A percentile compares a stretch with the other conserved stretches of the same genome.
These are phyloP conservation scores for Tagetes erecta DNA, from an alignment of 129 eudicot species.

Conservation along the genomic window DNA sequence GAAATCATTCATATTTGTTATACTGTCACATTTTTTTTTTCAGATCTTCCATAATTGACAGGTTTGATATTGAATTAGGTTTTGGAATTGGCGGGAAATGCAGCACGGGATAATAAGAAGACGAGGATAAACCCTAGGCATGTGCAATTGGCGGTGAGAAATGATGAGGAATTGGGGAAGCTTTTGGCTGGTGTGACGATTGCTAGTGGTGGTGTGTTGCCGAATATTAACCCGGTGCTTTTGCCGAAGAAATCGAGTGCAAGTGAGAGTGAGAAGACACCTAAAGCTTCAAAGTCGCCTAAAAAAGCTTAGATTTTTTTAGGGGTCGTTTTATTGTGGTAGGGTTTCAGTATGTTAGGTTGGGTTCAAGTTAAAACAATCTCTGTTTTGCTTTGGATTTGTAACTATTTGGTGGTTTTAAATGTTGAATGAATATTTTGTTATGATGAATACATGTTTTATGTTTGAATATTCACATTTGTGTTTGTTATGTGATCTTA, in stretches of 20 bases:
- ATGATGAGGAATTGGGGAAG: constrained; percentile 37
- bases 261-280: constrained; percentile 10
- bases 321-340: background rate
- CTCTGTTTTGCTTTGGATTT: no score
- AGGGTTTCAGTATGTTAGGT: background rate
- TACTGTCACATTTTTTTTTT: background rate
- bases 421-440: no score
- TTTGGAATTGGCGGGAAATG: constrained; percentile 36
- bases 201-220: constrained; percentile 37
- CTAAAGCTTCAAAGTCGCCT: constrained; percentile 21
- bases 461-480: no score
- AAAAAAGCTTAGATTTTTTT: background rate
- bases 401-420: no score
- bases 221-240: constrained; percentile 32
- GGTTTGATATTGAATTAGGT: background rate
- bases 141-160: constrained; percentile 38
- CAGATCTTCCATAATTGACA: background rate
- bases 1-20: background rate
- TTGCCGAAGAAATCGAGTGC: constrained; percentile 18
- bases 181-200: constrained; percentile 25
- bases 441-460: no score
- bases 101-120: constrained; percentile 35
- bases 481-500: no score
- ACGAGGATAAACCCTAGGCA: constrained; percentile 38
- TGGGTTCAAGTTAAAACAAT: no score